Percentiles rank a stretch among this genome's conserved stretches.
These are phyloP conservation scores for Ustilaginoidea virens DNA, from an alignment of 2,329 filamentous ascomycete species.

Conservation along the genomic window DNA sequence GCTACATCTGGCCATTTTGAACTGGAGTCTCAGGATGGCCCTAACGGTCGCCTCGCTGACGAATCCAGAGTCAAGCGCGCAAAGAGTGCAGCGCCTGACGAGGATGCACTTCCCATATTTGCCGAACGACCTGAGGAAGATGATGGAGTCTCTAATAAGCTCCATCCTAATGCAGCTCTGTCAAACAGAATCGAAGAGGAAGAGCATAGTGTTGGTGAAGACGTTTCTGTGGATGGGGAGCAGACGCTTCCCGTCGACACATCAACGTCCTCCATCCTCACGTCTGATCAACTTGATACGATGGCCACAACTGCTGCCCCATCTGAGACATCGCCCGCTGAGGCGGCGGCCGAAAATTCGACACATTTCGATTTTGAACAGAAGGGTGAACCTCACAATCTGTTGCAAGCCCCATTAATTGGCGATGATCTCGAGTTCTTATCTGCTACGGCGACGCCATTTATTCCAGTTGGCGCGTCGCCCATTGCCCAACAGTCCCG, in stretches of 20 bases:
- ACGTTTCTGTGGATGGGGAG: slow-evolving; percentile 25
- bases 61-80: slow-evolving; percentile 63
- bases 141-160: slow-evolving; percentile 7
- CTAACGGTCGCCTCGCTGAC: slow-evolving; percentile 45
- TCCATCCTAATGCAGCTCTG: background rate
- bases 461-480: slow-evolving; percentile 32
- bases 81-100: slow-evolving; percentile 47
- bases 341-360: slow-evolving; percentile 28
- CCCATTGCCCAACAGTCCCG: slow-evolving; percentile 8
- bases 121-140: slow-evolving; percentile 34
- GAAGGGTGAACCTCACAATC: slow-evolving; percentile 29
- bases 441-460: slow-evolving; percentile 57
- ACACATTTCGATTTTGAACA: slow-evolving; percentile 45
- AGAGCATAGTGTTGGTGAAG: slow-evolving; percentile 12
- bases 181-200: slow-evolving; percentile 7
- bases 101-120: slow-evolving; percentile 61
- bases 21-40: slow-evolving; percentile 12
- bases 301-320: slow-evolving; percentile 36
- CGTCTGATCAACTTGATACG: slow-evolving; percentile 37
- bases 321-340: slow-evolving; percentile 35
- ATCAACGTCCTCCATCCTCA: slow-evolving; percentile 36
- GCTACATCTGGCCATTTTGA: slow-evolving; percentile 14
- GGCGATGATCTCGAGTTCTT: slow-evolving; percentile 25
- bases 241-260: slow-evolving; percentile 27
- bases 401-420: slow-evolving; percentile 36